These are phyloP conservation scores for Arctium lappa DNA, from an alignment of 129 eudicot genomes.

Conservation along the genomic window DNA sequence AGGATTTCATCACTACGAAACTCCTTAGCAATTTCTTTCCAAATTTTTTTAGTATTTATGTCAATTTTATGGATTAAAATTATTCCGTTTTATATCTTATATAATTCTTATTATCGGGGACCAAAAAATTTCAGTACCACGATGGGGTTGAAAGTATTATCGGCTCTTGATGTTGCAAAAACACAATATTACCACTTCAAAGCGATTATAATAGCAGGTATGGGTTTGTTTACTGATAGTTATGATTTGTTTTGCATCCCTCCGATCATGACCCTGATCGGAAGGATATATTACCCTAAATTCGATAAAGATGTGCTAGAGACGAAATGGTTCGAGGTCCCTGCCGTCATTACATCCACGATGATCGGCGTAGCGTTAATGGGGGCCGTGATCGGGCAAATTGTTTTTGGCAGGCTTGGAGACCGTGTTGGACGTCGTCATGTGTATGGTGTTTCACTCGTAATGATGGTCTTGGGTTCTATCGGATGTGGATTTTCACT, in stretches of 20 bases:
- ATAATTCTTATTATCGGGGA: not conserved
- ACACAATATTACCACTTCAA: slow-evolving; percentile 48
- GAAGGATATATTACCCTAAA: slow-evolving; percentile 35
- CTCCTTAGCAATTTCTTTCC: slow-evolving; percentile 9
- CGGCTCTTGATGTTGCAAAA: slow-evolving; percentile 40
- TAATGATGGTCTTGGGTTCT: slow-evolving; percentile 44
- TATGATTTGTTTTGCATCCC: slow-evolving; percentile 49
- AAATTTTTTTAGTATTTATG: not conserved
- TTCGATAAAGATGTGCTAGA: not conserved
- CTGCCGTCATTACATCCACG: slow-evolving; percentile 17
- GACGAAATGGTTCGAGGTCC: slow-evolving; percentile 15
- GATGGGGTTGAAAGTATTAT: slow-evolving; percentile 30
- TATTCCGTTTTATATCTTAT: not conserved
- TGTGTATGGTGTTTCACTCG: slow-evolving; percentile 41
- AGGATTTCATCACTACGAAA: not conserved
- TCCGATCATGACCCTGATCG: slow-evolving; percentile 33
- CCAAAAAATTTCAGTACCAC: not conserved
- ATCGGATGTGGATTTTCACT: slow-evolving; percentile 45
- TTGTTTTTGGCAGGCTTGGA: slow-evolving; percentile 44
- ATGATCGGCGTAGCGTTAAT: slow-evolving; percentile 31
- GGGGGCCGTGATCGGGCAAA: slow-evolving; percentile 34
- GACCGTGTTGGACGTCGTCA: slow-evolving; percentile 35
- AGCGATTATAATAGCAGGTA: slow-evolving; percentile 48
- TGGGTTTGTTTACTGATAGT: slow-evolving; percentile 51
- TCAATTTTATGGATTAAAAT: not conserved